Evolutionary conservation across 495 filamentous ascomycete species (phyloP), one percentile per base, ranked within the genome.

Genomic region (Penicillium pancosmium): DNA sequence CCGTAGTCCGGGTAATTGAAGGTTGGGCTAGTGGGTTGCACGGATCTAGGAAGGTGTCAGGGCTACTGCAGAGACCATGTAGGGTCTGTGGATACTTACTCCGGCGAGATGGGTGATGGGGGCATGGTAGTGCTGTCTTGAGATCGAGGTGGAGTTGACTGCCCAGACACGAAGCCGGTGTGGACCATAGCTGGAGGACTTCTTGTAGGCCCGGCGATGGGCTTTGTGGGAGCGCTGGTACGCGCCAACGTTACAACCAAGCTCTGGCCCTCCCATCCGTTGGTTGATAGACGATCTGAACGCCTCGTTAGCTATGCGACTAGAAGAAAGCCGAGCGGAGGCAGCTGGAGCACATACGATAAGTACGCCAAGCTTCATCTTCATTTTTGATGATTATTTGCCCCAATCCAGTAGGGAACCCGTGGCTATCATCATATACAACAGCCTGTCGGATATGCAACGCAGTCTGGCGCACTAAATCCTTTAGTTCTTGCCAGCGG

Each of bases 381-480:
- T 80, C 77, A 43, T 79, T 77, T 19, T 80, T 80, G 33, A 80
- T 68, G 23, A 80, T 80, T 47, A 80, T 80, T 55, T 80, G 77
- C 1, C 77, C 77, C 3, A 80, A 57, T 18, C 77, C 77, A 0
- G 77, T 80, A 15, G 77, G 76, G 50, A 75, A 75, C 3, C 77
- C 77, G 56, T 80, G 72, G 31, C 61, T 71, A 49, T 80, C 77
- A 63, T 80, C 77, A 47, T 80, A 80, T 34, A 80, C 77, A 3
- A 80, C 76, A 5, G 78, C 78, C 52, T 80, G 78, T 10, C 78
- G 74, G 49, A 80, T 79, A 61, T 80, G 78, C 38, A 74, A 52
- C 16, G 78, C 76, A 10, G 76, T 79, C 56, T 80, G 76, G 15
- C 78, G 78, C 19, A 80, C 73, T 8, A 80, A 59, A 52, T 80